These are phyloP conservation scores for Bretschneidera sinensis DNA, from an alignment of 345 rosid species.

Conservation along the genomic window DNA sequence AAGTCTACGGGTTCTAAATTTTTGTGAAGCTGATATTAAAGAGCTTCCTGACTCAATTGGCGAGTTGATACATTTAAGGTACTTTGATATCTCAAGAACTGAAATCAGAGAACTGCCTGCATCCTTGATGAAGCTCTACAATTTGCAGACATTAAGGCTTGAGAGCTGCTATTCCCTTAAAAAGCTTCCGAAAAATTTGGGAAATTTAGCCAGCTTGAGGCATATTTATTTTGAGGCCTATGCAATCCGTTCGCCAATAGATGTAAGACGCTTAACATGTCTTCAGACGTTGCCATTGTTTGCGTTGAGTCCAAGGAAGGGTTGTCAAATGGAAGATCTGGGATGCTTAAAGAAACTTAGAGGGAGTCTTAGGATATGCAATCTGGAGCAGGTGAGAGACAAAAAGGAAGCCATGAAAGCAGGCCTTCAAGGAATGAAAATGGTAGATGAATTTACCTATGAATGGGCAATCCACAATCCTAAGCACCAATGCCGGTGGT, in stretches of 20 bases:
- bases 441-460: neutral
- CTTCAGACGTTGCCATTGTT: too few relatives aligned
- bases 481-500: too few relatives aligned
- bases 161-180: neutral
- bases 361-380: neutral
- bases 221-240: neutral
- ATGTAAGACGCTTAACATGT: too few relatives aligned
- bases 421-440: neutral
- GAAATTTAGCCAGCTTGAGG: slow-evolving; percentile 1
- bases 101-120: neutral
- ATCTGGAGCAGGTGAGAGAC: neutral
- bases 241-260: too few relatives aligned
- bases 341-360: too few relatives aligned
- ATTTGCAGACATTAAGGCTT: slow-evolving; percentile 16
- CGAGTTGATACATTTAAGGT: slow-evolving; percentile 6
- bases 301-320: too few relatives aligned
- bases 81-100: slow-evolving; percentile 13
- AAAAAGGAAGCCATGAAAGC: slow-evolving; percentile 15
- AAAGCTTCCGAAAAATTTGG: slow-evolving; percentile 3
- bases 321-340: too few relatives aligned
- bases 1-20: slow-evolving; percentile 4
- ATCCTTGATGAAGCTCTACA: slow-evolving; percentile 14
- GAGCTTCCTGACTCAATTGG: slow-evolving; percentile 14
- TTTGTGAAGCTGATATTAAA: neutral
- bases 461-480: neutral